Percentiles rank a stretch among this genome's conserved stretches.
These are phyloP conservation scores for Coemansia guatemalensis DNA, from an alignment of 192 early-diverging fungal genomes.

Conservation along the genomic window DNA sequence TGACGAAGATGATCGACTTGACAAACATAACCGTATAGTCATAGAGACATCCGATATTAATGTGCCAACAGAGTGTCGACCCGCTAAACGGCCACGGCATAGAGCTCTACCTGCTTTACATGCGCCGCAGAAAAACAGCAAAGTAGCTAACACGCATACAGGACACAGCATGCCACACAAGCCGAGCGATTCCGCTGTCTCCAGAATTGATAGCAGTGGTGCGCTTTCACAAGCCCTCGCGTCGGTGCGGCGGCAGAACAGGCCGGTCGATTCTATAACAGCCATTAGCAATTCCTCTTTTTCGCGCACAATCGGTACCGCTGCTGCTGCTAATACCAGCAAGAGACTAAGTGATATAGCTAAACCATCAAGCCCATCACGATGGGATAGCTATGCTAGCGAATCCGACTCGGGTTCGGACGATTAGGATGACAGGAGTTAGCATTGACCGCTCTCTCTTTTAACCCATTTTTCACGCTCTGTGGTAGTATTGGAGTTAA, in stretches of 20 bases:
- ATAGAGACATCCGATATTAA: constrained; percentile 7
- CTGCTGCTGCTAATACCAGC: background rate
- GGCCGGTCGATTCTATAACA: background rate
- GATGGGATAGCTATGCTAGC: constrained; percentile 15
- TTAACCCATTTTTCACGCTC: background rate
- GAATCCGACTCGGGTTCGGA: constrained; percentile 7
- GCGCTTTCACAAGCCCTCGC: constrained; percentile 20
- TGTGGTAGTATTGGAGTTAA: too few relatives aligned
- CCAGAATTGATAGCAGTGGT: background rate
- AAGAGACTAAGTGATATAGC: background rate
- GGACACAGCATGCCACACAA: background rate
- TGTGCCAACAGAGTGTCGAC: background rate
- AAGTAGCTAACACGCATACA: background rate
- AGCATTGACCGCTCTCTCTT: background rate
- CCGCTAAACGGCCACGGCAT: background rate
- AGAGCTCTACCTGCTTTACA: too few relatives aligned
- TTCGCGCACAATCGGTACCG: background rate
- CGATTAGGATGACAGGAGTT: background rate
- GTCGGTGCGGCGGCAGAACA: background rate
- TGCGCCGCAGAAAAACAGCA: too few relatives aligned
- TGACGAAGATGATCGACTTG: constrained; percentile 2
- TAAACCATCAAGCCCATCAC: background rate
- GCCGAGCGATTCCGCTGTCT: background rate
- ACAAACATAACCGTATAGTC: constrained; percentile 20
- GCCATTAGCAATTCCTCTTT: background rate